Base-by-base conservation (phyloP, 768 basidiomycete species). In the Russula sp. region DNA sequence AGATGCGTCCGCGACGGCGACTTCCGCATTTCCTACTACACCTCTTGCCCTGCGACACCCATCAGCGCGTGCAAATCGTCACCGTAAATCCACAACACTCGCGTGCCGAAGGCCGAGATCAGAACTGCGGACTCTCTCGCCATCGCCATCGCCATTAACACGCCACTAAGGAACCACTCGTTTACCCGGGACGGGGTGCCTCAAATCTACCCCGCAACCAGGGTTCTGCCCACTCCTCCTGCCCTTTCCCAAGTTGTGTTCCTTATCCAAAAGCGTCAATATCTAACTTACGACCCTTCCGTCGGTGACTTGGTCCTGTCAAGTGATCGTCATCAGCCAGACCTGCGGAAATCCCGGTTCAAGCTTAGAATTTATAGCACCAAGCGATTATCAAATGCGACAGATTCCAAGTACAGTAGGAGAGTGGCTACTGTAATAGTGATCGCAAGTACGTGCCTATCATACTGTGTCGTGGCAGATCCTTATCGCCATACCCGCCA, bases 1-100 rank as follows among this genome's bases (percentile, higher is more conserved):
- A 43, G 56, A 29, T 25, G 52, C 49, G 62, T 20, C n/a, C 36
- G 35, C 34, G 41, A 45, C 62, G 62, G 57, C 57, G 52, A 59
- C 62, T 63, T 59, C 57, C 52, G 43, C 41, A 29, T 58, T 56
- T 48, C 4, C 5, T 8, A n/a, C 36, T 39, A 48, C 32, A 51
- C 61, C 35, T 36, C 58, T 51, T 59, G 20, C 39, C 29, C 25
- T 29, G 25, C 54, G 57, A 47, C 48, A 34, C 34, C 34, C 49
- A 29, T 58, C 29, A 20, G 45, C 47, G 11, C 34, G 55, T 34
- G 49, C 49, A 49, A 34, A 39, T 51, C 48, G 35, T 34, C 49
- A 57, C 52, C 34, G 45, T 56, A 49, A 38, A 56, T 39, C 39
- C 48, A 35, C 25, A 25, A 47, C 13, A 16, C 43, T 32, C 46